Percentiles rank a stretch among this genome's conserved stretches.
Evolutionary conservation across 164 flowering plant genomes (phyloP).

Genomic region (Piper longum): DNA sequence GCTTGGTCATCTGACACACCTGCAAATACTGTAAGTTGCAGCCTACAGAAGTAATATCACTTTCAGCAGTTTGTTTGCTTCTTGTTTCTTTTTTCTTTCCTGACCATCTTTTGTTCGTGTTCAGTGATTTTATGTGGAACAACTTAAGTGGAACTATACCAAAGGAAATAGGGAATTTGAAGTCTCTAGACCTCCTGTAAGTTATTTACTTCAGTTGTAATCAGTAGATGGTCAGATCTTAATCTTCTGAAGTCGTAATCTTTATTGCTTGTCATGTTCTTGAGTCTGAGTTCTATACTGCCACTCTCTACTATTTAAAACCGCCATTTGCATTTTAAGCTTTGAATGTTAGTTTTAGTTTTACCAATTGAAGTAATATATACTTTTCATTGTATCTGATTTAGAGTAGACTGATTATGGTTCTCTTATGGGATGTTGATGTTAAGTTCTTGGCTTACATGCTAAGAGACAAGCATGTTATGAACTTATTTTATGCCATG

Average conservation of each 20-base stretch:
- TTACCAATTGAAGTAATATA: neutral
- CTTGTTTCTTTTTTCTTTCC: neutral
- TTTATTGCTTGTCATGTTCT: neutral
- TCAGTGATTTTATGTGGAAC: constrained; percentile 85
- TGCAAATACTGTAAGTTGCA: constrained; percentile 64
- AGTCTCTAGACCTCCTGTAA: constrained; percentile 49
- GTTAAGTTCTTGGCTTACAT: neutral
- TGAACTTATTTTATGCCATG: neutral
- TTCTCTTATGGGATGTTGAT: neutral
- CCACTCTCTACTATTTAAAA: neutral
- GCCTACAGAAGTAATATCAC: neutral
- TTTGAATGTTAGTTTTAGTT: neutral
- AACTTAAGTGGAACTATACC: constrained; percentile 49
- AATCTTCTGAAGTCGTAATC: neutral
- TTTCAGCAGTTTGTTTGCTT: neutral
- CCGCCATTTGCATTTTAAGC: neutral
- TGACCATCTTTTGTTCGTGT: constrained; percentile 4
- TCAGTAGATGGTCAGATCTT: neutral
- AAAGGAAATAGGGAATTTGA: constrained; percentile 55
- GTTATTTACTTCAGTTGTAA: constrained; percentile 8
- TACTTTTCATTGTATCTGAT: no score
- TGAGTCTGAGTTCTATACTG: neutral
- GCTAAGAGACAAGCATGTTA: neutral
- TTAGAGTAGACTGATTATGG: neutral
- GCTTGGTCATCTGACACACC: constrained; percentile 48